Base-by-base conservation (phyloP, 1,139 yeast genomes). In the Groenewaldozyma sp. region DNA sequence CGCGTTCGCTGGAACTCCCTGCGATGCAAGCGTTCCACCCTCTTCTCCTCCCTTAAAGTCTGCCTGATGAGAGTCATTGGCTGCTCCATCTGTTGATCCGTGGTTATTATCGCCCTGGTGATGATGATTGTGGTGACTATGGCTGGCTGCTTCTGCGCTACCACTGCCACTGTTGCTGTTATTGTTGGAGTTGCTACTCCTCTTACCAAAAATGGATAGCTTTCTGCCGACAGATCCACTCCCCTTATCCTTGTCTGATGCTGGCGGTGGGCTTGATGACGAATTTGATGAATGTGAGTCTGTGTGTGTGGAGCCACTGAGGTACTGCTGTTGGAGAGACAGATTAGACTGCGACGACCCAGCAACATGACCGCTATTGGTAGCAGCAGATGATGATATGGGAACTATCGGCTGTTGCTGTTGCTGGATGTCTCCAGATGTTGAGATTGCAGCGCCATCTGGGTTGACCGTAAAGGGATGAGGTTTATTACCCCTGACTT, bases 391-490 rank as follows among this genome's bases (percentile, higher is more conserved):
- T 4, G 48, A 47, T 1, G 44, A 7, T 7, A 7, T 11, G 11
- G 31, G 31, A 9, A 27, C 16, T n/a, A n/a, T n/a, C n/a, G n/a
- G n/a, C 16, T 9, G 31, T 7, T 10, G 16, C 14, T 27, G 31
- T 14, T 29, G 33, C 22, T 29, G 33, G 19, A 13, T 16, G 17
- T 29, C 33, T 5, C 33, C 33, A 7, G 33, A 29, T 24, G 53
- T 40, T 13, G 50, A 45, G n/a, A 44, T 39, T 16, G 48, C 43
- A 17, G 54, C 54, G 9, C 48, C 53, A 31, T 47, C 49, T 3
- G 61, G 59, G 45, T 56, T 58, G 4, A 53, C 59, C 3, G 56
- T 54, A 44, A 61, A 62, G 3, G 64, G 63, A 45, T 63, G 68
- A 3, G 63, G 62, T 7, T 46, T 46, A 17, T 37, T 35, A 11